These are phyloP conservation scores for Fusarium caatingaense DNA, from an alignment of 2,329 filamentous ascomycete species.

Conservation along the genomic window DNA sequence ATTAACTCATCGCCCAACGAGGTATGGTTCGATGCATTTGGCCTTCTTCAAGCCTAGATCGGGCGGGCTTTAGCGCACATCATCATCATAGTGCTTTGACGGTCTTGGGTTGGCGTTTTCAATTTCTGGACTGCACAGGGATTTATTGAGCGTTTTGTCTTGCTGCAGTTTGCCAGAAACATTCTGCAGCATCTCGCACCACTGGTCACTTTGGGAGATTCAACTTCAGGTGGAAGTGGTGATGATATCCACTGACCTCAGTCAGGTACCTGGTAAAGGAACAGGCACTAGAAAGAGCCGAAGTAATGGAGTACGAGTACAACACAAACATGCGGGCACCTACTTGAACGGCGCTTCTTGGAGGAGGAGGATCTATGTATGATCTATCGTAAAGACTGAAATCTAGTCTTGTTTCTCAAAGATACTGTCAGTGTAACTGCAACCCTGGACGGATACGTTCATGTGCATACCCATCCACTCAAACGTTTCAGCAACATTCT, in stretches of 20 bases:
- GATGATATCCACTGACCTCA: slow-evolving; percentile 22
- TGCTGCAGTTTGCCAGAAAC: slow-evolving; percentile 4
- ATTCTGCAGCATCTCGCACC: slow-evolving; percentile 9
- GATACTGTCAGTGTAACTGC: slow-evolving; percentile 1
- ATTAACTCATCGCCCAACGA: slow-evolving; percentile 1
- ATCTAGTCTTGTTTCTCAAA: neutral
- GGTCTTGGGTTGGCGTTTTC: slow-evolving; percentile 14
- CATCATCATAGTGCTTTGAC: slow-evolving; percentile 24
- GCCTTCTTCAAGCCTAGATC: slow-evolving; percentile 24
- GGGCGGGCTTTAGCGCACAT: slow-evolving; percentile 37
- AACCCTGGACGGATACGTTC: slow-evolving; percentile 22
- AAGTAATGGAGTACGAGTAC: neutral
- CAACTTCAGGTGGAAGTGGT: slow-evolving; percentile 40
- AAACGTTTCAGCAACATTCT: slow-evolving; percentile 42
- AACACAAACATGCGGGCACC: slow-evolving; percentile 25
- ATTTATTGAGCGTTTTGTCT: neutral
- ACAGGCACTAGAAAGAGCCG: neutral
- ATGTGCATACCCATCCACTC: slow-evolving; percentile 27
- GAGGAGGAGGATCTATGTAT: neutral
- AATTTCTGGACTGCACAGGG: neutral
- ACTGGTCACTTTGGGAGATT: slow-evolving; percentile 23
- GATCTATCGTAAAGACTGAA: neutral
- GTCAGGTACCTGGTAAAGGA: neutral
- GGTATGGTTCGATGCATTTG: slow-evolving; percentile 14
- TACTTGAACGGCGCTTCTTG: slow-evolving; percentile 15